Evolutionary conservation across 1,139 yeast genomes (phyloP), one percentile per base, ranked within the genome.

Genomic region (Geotrichum carabidarum): DNA sequence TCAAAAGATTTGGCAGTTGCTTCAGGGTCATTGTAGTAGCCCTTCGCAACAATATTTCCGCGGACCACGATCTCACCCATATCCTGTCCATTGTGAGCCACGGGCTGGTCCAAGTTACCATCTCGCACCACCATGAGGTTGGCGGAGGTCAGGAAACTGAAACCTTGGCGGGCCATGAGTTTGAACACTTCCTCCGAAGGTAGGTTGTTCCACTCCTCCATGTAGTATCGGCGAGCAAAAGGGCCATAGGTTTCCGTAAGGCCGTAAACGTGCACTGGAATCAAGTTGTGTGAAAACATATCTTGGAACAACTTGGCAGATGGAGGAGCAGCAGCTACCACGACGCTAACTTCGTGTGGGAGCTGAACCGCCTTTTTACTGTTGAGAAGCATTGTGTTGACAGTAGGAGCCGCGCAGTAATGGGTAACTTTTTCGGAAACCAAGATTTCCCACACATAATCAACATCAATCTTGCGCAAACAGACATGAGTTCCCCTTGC

Each of bases 221-320:
- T 58, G 56, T 64, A 67, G 56, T 70, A 70, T 17, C 68, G 61
- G 41, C 69, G 59, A 14, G 72, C 68, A 50, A 68, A 67, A 7
- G 74, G 74, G 3, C 74, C 74, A 49, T 70, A 71, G 3, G 75
- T 71, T 61, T 71, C 75, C 1, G 94, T 86, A 58, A 84, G 73
- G 1, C 95, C 95, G 66, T 86, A 86, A 53, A 90, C 89, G 70
- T 86, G 93, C 36, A 71, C 71, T 7, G 74, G 74, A 48, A 59
- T 59, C 32, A 71, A 63, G 57, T 71, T 70, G 53, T 63, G 62
- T 15, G 63, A 58, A 46, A 68, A 60, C 74, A 71, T 71, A 37
- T 66, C 67, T 55, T 68, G 63, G 59, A 71, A 71, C 31, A 71
- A 61, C 30, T 68, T 62, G 2, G 73, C 71, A 8, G 67, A 61